Evolutionary conservation across 1,284 basidiomycete species (phyloP), one percentile per base, ranked within the genome.

Genomic region (Chiua sp.): DNA sequence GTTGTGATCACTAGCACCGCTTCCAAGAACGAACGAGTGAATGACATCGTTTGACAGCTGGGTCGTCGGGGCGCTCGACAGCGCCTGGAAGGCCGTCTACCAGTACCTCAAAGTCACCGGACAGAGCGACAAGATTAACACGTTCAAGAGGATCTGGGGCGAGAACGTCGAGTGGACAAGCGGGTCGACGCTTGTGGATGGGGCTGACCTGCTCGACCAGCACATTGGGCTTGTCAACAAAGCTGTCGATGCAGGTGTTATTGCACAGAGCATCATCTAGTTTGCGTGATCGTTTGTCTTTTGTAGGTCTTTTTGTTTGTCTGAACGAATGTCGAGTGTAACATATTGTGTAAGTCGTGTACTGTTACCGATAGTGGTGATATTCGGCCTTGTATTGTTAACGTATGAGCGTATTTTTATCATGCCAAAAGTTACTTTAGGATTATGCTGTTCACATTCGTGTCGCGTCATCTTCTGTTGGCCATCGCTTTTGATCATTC

Each of bases 61-160:
- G 69, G 57, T 69, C 3, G 69, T 70, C 30, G 67, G 67, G 16
- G 69, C 67, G 4, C 60, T 69, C 15, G 65, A 71, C 26, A 69
- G 67, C 20, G 56, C 69, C 11, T 72, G 68, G 71, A 62, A 60
- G 28, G 69, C 69, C 2, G 68, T 70, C 7, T 57, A 62, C 13
- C 57, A 63, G 32, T 73, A 72, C 44, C 63, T 73, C 35, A 57
- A 56, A 20, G 22, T 63, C 6, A 66, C 61, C 0, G 47, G 37
- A 1, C 67, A 73, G 22, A 20, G 39, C 0, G 47, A 58, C 2
- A 61, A 66, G 52, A 62, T 62, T 1, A n/a, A 33, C 1, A 32
- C 22, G 15, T 62, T 73, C 60, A 59, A 46, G 39, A 23, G 1
- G 28, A 20, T 64, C 0, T 70, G 71, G 69, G 67, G 69, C 1